Evolutionary conservation across 2,329 filamentous ascomycete species (phyloP), one percentile per base, ranked within the genome.

Genomic region (Verruconis gallopava): DNA sequence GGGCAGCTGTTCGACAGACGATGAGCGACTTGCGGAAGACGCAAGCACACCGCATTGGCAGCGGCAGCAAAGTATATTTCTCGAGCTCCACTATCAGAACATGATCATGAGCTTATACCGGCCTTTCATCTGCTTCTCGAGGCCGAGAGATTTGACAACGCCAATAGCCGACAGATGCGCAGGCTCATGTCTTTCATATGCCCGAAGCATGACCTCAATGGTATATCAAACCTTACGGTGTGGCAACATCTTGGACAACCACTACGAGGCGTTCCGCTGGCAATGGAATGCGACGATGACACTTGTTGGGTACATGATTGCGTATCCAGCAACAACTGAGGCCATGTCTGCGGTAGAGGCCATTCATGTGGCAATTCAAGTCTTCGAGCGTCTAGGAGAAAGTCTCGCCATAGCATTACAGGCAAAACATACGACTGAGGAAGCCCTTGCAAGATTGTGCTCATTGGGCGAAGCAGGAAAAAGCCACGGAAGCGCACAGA

Each of bases 241-340:
- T 35, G 45, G 47, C 0, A 35, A 44, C 11, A 33, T 48, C 13
- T 45, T 54, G 9, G 39, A 45, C 14, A 61, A 62, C 5, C 63
- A 55, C 55, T 54, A 61, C 44, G 58, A 63, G 38, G 52, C 55
- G 1, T 66, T 64, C 39, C 60, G 63, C 18, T 67, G 60, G 54
- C 63, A 66, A 46, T 66, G 63, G 61, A 61, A 65, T 44, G 60
- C 63, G 1, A 51, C 59, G 1, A 47, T 67, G 14, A 57, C 60
- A 2, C 51, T 66, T 2, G 44, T 66, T 5, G 65, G 63, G 4
- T 68, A 62, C 45, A 48, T 63, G 2, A 45, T 68, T 0, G 58
- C 60, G 0, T 56, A 62, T 38, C 63, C 65, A 1, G 34, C 25
- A 9, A 30, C 6, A 9, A 9, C 25, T 30, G 25, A n/a, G 9